Base-by-base conservation (phyloP, 2,329 filamentous ascomycete species). In the Pseudocercospora fuligena region DNA sequence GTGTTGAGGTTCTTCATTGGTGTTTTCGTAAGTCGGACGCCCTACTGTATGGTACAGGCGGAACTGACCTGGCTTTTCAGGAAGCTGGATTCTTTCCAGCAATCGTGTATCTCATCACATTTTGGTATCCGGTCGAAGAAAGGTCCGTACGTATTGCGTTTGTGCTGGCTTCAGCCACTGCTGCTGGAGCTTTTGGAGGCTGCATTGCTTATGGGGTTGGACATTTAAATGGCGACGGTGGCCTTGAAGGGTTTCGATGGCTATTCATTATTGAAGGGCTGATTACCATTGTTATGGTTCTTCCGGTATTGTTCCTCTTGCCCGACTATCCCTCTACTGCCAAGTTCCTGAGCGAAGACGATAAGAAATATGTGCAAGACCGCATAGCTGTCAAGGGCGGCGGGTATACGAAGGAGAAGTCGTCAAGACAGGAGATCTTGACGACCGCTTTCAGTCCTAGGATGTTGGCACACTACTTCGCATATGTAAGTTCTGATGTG, bases 121-220 rank as follows among this genome's bases (percentile, higher is more conserved):
- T 86, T 70, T 87, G 86, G 80, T 88, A 88, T 72, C 82, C 84
- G 19, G 80, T 82, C 5, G 82, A 84, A 2, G 87, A 89, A 73
- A 80, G 85, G 21, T 85, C 83, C 1, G 84, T 87, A 73, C 85
- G 88, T 6, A 85, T 91, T 73, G 84, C 85, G 0, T 82, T 85
- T 67, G 81, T 83, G 73, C 77, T 86, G 59, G 85, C 73, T 75
- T 88, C 80, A 78, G 88, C 77, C n/a, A 86, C 86, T 76, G 84
- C 81, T 70, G 85, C 77, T 69, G 83, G 78, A 36, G 84, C 83
- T 0, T 87, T 87, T 71, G 84, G 85, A 3, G 85, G 85, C 2
- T 80, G 84, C 7, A 82, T 82, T 72, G 88, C 87, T 1, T 88
- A 85, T 64, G 85, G 83, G 92, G 2, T 92, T 90, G 75, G 88